Evolutionary conservation across 768 basidiomycete species (phyloP).

Genomic region (Tulasnella sp.): DNA sequence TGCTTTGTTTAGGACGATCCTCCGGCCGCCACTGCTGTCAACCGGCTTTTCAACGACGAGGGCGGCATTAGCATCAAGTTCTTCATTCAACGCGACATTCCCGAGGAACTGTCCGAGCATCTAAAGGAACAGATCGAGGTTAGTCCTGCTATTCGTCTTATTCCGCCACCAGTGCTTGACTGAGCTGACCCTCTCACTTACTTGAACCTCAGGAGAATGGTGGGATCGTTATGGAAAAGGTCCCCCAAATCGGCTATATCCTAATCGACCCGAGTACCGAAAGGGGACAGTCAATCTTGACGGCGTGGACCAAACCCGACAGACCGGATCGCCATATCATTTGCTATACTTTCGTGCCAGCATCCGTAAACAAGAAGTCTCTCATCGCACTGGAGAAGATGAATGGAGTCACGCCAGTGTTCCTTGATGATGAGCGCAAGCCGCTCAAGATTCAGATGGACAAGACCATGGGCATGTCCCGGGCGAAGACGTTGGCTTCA

Average conservation of each 20-base stretch:
- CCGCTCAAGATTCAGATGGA: neutral
- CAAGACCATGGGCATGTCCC: neutral
- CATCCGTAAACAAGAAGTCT: neutral
- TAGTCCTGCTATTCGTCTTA: too few relatives aligned
- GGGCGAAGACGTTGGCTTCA: too few relatives aligned
- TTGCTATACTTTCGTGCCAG: slow-evolving; percentile 6
- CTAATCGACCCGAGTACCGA: slow-evolving; percentile 1
- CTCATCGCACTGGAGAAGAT: neutral
- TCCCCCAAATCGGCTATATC: slow-evolving; percentile 5
- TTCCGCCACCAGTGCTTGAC: too few relatives aligned
- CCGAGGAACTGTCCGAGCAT: too few relatives aligned
- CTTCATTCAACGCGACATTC: too few relatives aligned
- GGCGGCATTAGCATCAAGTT: too few relatives aligned
- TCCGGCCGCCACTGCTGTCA: too few relatives aligned
- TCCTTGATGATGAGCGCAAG: neutral
- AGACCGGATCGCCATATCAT: slow-evolving; percentile 10
- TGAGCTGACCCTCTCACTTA: too few relatives aligned
- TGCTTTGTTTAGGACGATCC: too few relatives aligned
- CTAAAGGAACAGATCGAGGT: too few relatives aligned
- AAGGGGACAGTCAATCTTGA: neutral
- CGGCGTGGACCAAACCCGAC: neutral
- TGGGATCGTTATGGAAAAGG: neutral
- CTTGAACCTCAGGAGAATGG: slow-evolving; percentile 5
- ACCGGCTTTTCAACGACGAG: too few relatives aligned
- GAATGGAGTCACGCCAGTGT: neutral